Base-by-base conservation (phyloP, 768 basidiomycete genomes). In the Tulasnella sp. region DNA sequence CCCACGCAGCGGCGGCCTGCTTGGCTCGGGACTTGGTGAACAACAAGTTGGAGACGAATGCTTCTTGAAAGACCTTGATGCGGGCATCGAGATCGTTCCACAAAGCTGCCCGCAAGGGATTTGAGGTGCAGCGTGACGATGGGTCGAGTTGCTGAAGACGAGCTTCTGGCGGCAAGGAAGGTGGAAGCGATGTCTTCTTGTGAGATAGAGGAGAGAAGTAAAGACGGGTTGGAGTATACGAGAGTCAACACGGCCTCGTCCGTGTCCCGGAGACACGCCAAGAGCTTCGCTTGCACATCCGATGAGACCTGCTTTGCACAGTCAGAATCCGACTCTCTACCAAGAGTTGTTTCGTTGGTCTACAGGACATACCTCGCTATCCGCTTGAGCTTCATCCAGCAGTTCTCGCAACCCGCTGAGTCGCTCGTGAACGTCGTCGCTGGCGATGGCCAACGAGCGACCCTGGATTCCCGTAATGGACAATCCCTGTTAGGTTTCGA, bases 41-140 rank as follows among this genome's bases (percentile, higher is more conserved):
- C 17, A 95, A 78, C 59, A 95, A 80, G 77, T 87, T 86, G 0
- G 93, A 90, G 77, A 93, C 90, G 69, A 95, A 79, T 0, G 89
- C 77, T 37, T 81, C 80, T 52, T 65, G 41, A 67, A 74, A 47
- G 41, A 65, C 41, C 69, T 32, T 37, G 26, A 41, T 5, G 19
- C 78, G 35, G 80, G 78, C 32, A 79, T 81, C 74, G 9, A 83
- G 79, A 74, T 0, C 72, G 62, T 6, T 76, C 76, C 35, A 78
- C 72, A 72, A 91, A 83, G 39, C 85, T 81, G 0, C 81, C 77
- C 0, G 81, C 79, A 12, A 92, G 80, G 79, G 91, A 92, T 2
- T 79, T 74, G 12, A 88, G 77, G 76, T 92, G 89, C 5, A 82
- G 77, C 35, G 83, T 85, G 12, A 92, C 78, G 64, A 88, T 74